Percentiles rank a stretch among this genome's conserved stretches.
Conservation (phyloP, 1,139 yeast species). For the Suhomyces bribrorum region DNA sequence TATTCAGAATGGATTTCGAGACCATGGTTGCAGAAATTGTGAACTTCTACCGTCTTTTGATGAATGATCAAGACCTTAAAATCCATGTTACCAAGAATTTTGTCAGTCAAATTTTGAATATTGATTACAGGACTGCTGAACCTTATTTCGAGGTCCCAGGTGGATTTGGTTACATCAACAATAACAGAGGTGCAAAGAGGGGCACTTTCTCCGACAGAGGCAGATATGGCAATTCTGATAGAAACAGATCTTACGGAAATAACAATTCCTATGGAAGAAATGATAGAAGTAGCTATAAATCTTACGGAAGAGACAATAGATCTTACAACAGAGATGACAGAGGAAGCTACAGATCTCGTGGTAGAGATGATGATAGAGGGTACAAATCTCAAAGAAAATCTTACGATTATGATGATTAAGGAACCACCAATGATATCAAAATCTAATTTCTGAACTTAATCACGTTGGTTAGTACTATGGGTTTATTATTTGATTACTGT, state of each 20-base stretch:
- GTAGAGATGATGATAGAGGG: not conserved
- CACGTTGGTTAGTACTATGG: not conserved
- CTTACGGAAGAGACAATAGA: slow-evolving; percentile 12
- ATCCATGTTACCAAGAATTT: slow-evolving; percentile 16
- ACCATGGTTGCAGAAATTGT: slow-evolving; percentile 15
- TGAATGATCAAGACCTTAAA: slow-evolving; percentile 18
- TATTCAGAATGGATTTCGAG: slow-evolving; percentile 27
- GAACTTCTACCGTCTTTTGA: slow-evolving; percentile 17
- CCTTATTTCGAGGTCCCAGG: slow-evolving; percentile 25
- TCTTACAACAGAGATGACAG: slow-evolving; percentile 1
- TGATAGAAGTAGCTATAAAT: slow-evolving; percentile 13
- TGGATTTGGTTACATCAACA: slow-evolving; percentile 17
- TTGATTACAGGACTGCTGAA: slow-evolving; percentile 18
- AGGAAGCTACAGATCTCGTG: no score
- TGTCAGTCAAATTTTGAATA: slow-evolving; percentile 12
- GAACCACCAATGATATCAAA: not conserved
- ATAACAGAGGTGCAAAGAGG: slow-evolving; percentile 19
- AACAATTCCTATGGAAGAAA: slow-evolving; percentile 6
- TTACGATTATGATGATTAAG: not conserved
- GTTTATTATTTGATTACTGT: slow-evolving; percentile 1
- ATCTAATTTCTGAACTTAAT: not conserved
- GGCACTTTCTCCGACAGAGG: slow-evolving; percentile 11
- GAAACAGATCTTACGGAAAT: slow-evolving; percentile 4
- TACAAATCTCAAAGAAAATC: slow-evolving; percentile 2
- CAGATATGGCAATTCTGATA: not conserved